Evolutionary conservation across 1,284 basidiomycete species (phyloP), one percentile per base, ranked within the genome.

Genomic region (Fomitopsis palustris): DNA sequence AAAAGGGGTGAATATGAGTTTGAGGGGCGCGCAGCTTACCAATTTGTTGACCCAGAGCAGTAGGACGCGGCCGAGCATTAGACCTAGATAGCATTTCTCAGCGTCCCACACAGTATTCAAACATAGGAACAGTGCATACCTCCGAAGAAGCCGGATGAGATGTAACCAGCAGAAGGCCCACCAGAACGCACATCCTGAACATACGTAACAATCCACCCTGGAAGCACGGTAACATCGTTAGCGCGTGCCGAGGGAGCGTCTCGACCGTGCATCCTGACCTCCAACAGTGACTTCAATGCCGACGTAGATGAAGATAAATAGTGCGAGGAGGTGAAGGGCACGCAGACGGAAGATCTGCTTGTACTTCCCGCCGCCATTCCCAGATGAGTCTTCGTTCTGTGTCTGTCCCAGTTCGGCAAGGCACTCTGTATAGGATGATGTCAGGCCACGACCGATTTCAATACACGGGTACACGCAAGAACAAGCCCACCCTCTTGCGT

Each of bases 201-300:
- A 58, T 78, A 83, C 1, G 80, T 82, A 21, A 83, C 81, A 53
- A 79, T 82, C 81, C 81, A 81, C 0, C 80, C 79, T 81, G 38
- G 7, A 10, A 27, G 1, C 53, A 16, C 16, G 14, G 45, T 12
- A n/a, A 45, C 6, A 25, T 37, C 17, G 16, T 35, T n/a, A 35
- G 7, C 16, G 17, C 3, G 4, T 14, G 19, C 33, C 33, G 7
- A 14, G 8, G 35, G 35, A 21, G 23, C 21, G 10, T 16, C 16
- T 25, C 21, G 29, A 38, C 52, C 62, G 62, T 45, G 37, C 17
- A 4, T 29, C 10, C 38, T 31, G 55, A 78, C 79, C 75, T 65
- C 79, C 78, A 16, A 81, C 68, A 1, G 80, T 80, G 21, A 81
- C 78, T 59, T 81, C 81, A 0, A 76, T 70, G 2, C 80, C 80